These are phyloP conservation scores for Quercus wislizeni DNA, from an alignment of 306 rosid genomes.

Conservation along the genomic window DNA sequence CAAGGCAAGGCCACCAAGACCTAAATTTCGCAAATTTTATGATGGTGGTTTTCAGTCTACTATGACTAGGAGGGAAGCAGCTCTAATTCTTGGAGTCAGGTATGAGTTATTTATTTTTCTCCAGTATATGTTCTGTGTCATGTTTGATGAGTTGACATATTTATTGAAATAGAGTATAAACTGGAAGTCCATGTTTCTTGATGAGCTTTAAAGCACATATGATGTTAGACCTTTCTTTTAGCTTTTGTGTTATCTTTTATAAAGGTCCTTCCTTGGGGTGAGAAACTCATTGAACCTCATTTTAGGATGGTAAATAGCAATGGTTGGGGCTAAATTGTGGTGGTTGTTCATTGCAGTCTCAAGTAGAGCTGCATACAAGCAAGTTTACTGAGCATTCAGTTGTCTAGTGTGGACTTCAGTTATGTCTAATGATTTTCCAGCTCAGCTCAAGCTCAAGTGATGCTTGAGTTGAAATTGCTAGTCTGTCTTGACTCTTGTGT, in stretches of 20 bases:
- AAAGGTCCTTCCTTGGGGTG: not conserved
- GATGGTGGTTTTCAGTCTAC: conserved; percentile 78
- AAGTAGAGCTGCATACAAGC: not conserved
- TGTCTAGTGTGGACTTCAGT: not conserved
- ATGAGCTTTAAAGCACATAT: not conserved
- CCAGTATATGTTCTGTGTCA: not conserved
- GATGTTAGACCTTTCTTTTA: not conserved
- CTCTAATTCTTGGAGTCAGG: conserved; percentile 79
- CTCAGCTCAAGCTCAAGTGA: not conserved
- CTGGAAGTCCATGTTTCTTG: not conserved
- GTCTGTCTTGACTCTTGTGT: not conserved
- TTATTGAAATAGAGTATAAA: not conserved
- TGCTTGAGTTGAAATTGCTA: not conserved
- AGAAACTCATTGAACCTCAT: not conserved
- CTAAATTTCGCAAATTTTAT: conserved; percentile 59
- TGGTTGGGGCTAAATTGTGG: not conserved
- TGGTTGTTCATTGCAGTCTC: not conserved
- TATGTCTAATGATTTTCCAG: not conserved
- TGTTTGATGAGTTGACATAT: not conserved
- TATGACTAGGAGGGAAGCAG: conserved; percentile 83
- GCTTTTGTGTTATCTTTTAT: not conserved
- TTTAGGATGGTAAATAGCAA: not conserved
- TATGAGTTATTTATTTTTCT: conserved; percentile 9
- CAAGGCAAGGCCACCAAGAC: conserved; percentile 53
- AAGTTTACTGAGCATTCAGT: not conserved